Percentiles rank a stretch among this genome's conserved stretches.
Conservation (phyloP, 2,329 filamentous ascomycete genomes). For the Colletotrichum musicola region DNA sequence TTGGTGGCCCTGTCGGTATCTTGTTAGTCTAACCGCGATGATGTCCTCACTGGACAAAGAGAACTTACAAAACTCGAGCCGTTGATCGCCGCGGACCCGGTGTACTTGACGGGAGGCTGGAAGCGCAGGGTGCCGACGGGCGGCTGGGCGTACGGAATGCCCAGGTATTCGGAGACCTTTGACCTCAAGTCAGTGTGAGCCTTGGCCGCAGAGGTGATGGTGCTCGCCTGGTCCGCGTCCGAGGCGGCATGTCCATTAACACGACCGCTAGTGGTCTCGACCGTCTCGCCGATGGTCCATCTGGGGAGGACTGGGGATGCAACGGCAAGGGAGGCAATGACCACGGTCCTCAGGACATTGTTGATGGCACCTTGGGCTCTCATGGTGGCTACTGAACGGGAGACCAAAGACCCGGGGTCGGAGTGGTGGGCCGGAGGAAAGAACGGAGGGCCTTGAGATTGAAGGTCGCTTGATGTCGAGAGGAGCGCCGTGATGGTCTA, state of each 20-base stretch:
- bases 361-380: constrained; percentile 23
- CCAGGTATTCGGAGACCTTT: constrained; percentile 48
- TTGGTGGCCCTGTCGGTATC: constrained; percentile 18
- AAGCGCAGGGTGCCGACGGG: constrained; percentile 67
- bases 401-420: constrained; percentile 31
- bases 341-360: constrained; percentile 24
- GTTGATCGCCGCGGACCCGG: constrained; percentile 12
- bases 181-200: not conserved
- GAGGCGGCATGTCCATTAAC: constrained; percentile 31
- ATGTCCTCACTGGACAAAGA: not conserved
- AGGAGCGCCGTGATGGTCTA: constrained; percentile 11
- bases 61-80: constrained; percentile 33
- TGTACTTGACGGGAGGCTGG: constrained; percentile 27
- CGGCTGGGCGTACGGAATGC: constrained; percentile 68
- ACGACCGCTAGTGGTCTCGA: constrained; percentile 29
- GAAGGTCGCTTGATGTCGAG: constrained; percentile 6
- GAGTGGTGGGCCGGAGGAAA: constrained; percentile 1
- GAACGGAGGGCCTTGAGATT: not conserved
- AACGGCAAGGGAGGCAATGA: constrained; percentile 8
- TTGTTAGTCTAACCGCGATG: not conserved
- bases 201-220: too few relatives aligned
- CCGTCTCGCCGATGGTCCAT: constrained; percentile 28
- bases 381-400: constrained; percentile 25
- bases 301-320: constrained; percentile 7
- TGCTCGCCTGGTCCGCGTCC: constrained; percentile 26